These are phyloP conservation scores for Cyberlindnera nakhonratchasimensis DNA, from an alignment of 805 yeast species.

Conservation along the genomic window DNA sequence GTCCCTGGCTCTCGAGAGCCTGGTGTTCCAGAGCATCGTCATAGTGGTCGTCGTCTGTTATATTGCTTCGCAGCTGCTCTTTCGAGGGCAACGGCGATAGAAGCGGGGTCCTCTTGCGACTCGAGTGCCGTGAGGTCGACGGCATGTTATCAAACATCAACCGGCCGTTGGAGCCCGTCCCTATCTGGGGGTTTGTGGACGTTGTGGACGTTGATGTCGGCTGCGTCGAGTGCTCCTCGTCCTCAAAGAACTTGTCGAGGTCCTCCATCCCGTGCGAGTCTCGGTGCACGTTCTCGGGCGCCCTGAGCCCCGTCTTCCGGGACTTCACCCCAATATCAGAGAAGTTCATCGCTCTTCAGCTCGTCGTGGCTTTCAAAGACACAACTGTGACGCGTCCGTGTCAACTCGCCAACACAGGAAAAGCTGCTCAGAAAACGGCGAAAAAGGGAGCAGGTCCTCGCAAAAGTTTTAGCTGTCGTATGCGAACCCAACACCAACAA, in stretches of 20 bases:
- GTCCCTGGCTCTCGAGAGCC: constrained; percentile 21
- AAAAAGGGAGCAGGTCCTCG: too few relatives aligned
- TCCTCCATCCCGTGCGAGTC: constrained; percentile 67
- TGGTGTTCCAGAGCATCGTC: constrained; percentile 25
- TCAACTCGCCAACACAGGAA: not conserved
- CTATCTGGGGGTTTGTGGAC: constrained; percentile 1
- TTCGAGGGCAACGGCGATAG: constrained; percentile 16
- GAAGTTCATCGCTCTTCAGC: constrained; percentile 33
- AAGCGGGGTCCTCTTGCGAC: constrained; percentile 14
- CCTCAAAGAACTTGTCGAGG: constrained; percentile 63
- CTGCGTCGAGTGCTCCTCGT: constrained; percentile 20
- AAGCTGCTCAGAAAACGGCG: not conserved
- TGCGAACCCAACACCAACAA: too few relatives aligned
- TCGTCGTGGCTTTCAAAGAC: not conserved
- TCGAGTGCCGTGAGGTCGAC: not conserved
- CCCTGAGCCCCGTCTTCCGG: constrained; percentile 61
- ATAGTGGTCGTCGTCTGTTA: constrained; percentile 18
- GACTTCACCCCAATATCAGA: constrained; percentile 55
- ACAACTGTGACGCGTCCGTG: not conserved
- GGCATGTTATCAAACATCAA: not conserved
- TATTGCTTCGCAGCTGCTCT: constrained; percentile 8
- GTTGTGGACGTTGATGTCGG: constrained; percentile 1
- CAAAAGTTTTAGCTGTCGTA: too few relatives aligned
- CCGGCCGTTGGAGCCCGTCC: not conserved
- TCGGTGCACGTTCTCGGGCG: constrained; percentile 43